Evolutionary conservation across 257 asterid species (phyloP), one percentile per base, ranked within the genome.

Genomic region (Perilla frutescens): DNA sequence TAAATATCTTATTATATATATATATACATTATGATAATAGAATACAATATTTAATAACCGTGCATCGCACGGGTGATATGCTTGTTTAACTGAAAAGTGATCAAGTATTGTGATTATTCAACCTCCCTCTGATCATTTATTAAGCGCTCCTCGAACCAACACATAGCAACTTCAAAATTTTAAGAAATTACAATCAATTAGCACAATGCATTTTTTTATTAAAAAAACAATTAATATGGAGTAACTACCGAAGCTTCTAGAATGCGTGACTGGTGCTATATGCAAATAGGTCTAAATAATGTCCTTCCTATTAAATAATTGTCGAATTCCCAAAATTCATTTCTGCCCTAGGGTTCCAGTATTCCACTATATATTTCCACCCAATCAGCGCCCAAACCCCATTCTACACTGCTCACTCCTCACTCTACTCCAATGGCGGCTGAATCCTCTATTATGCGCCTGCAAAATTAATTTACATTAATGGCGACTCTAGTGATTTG

Each of bases 291-390:
- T 65, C 6, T 1, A 77, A 47, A 49, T 71, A 12, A 29, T 64
- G 81, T 71, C 81, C 81, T 56, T 29, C 9, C 8, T n/a, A 1
- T 50, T 14, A 56, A 77, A 71, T 13, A 29, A 64, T 51, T 43
- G 20, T 61, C 41, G 1, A 62, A 12, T 34, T 13, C 53, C 54
- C 11, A 66, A 44, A 15, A 20, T 12, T 54, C 15, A 54, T 0
- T 55, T 45, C 2, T 9, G 71, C 74, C 81, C 78, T 66, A 65
- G 77, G 59, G 74, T 49, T 71, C 51, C 74, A 39, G 74, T 77
- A 71, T 49, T 71, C 51, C 74, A 39, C 78, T 77, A 71, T 77
- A 77, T 65, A 65, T 76, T 0, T 8, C 71, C 60, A 14, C 66
- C 26, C 66, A 14, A 20, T 32, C 3, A 8, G 1, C 29, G 2